Conservation (phyloP, 78 protist species). For the Dictyostelium discoideum region dicty_2.7 NC_007090.3:3352001-3352500, state of each 20-base stretch:
- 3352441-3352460: too few species aligned
- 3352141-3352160: neutral
- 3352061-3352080: neutral
- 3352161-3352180: neutral
- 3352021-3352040: neutral
- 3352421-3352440: neutral
- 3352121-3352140: neutral
- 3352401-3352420: neutral
- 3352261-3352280: neutral
- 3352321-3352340: neutral
- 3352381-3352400: too few species aligned
- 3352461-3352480: too few species aligned
- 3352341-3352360: too few species aligned
- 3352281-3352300: neutral
- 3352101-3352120: neutral
- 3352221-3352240: neutral
- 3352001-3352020: neutral
- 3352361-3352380: neutral
- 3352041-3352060: constrained; percentile 1
- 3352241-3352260: neutral
- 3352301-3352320: neutral
- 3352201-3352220: neutral
- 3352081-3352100: neutral
- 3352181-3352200: neutral
- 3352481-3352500: too few species aligned